Evolutionary conservation across 495 filamentous ascomycete genomes (phyloP).

Genomic region (Cudoniella acicularis): DNA sequence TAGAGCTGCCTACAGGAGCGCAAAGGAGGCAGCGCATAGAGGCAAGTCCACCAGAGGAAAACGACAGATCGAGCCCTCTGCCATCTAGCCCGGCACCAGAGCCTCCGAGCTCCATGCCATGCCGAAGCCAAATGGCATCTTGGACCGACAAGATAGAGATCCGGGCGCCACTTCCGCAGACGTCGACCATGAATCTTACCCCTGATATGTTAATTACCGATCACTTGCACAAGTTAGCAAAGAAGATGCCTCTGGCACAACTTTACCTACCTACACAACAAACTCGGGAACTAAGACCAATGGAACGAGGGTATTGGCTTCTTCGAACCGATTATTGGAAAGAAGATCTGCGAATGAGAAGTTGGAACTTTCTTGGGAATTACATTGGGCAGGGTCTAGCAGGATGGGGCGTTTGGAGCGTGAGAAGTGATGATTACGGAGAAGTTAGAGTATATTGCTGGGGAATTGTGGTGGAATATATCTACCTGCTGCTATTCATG

Average conservation of each 20-base stretch:
- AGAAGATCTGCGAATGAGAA: conserved; percentile 34
- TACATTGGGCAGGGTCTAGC: conserved; percentile 55
- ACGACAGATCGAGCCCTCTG: not conserved
- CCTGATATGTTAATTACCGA: conserved; percentile 50
- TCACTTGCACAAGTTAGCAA: conserved; percentile 47
- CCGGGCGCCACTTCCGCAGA: conserved; percentile 40
- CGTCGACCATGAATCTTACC: conserved; percentile 36
- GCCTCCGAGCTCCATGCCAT: conserved; percentile 3
- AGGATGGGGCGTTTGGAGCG: conserved; percentile 63
- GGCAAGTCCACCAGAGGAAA: not conserved
- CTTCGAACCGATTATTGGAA: conserved; percentile 48
- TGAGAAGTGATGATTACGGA: conserved; percentile 32
- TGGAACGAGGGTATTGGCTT: conserved; percentile 70
- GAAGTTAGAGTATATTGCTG: conserved; percentile 61
- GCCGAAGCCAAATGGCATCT: not conserved
- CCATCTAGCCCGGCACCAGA: not conserved
- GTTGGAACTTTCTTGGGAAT: conserved; percentile 59
- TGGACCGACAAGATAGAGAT: conserved; percentile 25
- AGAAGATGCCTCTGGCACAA: conserved; percentile 43
- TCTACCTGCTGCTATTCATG: conserved; percentile 63
- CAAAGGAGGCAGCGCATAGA: not conserved
- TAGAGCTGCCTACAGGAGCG: too few relatives aligned
- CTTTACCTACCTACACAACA: conserved; percentile 51
- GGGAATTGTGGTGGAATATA: conserved; percentile 57
- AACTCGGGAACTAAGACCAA: conserved; percentile 43